Percentiles rank a stretch among this genome's conserved stretches.
Conservation (phyloP, 805 yeast genomes). For the Ogataea dorogensis region DNA sequence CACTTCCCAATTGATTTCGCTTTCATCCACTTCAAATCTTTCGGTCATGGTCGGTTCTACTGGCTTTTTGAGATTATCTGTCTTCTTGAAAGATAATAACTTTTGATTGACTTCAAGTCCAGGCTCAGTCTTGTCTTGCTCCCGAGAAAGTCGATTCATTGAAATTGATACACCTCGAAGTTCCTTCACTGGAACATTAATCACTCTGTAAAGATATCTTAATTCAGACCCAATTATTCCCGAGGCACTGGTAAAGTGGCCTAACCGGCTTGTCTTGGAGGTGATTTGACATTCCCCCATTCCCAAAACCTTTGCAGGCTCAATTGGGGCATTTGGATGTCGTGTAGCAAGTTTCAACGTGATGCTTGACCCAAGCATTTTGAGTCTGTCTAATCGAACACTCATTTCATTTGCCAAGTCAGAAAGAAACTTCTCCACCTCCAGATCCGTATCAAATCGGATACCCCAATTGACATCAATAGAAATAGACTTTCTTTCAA, state of each 20-base stretch:
- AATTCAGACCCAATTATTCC: constrained; percentile 63
- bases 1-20: constrained; percentile 60
- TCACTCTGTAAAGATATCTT: constrained; percentile 50
- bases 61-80: not conserved
- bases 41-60: no score
- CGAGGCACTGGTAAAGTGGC: constrained; percentile 56
- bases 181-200: constrained; percentile 57
- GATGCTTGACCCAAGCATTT: constrained; percentile 53
- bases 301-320: constrained; percentile 79
- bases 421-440: constrained; percentile 63
- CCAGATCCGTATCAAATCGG: constrained; percentile 57
- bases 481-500: constrained; percentile 72
- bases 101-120: constrained; percentile 28
- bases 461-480: constrained; percentile 93
- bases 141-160: constrained; percentile 54
- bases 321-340: constrained; percentile 64
- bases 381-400: constrained; percentile 46
- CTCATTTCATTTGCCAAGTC: constrained; percentile 59
- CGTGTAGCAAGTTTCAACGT: constrained; percentile 66
- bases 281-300: constrained; percentile 74
- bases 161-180: constrained; percentile 78
- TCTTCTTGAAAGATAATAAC: constrained; percentile 32
- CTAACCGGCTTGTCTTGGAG: constrained; percentile 58
- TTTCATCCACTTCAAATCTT: constrained; percentile 8
- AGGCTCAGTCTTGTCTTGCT: constrained; percentile 22